Conservation (phyloP, 495 filamentous ascomycete genomes). For the Daldinia grandis region DNA sequence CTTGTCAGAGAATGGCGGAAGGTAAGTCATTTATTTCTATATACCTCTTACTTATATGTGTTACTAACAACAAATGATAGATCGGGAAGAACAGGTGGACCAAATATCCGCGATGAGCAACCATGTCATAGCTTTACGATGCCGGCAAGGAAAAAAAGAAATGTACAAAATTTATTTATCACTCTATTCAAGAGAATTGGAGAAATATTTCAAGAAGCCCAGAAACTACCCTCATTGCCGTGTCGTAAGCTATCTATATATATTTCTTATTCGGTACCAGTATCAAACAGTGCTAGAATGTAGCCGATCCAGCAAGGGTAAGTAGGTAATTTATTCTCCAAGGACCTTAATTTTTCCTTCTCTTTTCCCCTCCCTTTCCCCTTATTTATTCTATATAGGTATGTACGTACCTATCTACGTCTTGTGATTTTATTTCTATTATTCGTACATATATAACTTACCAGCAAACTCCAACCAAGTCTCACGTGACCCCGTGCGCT, state of each 20-base stretch:
- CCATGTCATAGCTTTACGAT: conserved; percentile 29
- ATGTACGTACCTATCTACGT: too few species aligned
- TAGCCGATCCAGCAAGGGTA: background rate
- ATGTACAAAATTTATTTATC: conserved; percentile 44
- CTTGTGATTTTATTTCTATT: background rate
- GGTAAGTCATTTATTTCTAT: conserved; percentile 60
- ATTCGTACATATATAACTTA: background rate
- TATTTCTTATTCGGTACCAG: background rate
- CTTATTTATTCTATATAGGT: background rate
- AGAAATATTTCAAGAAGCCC: conserved; percentile 22
- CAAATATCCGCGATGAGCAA: conserved; percentile 78
- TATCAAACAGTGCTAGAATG: background rate
- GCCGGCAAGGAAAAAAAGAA: conserved; percentile 28
- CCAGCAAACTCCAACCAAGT: background rate
- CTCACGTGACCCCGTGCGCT: conserved; percentile 38
- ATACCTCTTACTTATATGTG: background rate
- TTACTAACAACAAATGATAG: conserved; percentile 56
- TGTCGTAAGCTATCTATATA: background rate
- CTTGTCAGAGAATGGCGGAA: conserved; percentile 93
- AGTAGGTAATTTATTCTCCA: conserved; percentile 4
- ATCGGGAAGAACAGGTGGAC: conserved; percentile 88
- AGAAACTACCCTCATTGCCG: background rate
- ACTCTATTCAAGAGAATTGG: conserved; percentile 18
- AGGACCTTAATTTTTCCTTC: background rate
- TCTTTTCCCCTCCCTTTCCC: background rate